A percentile compares a stretch with the other conserved stretches of the same genome.
Evolutionary conservation across 2,329 filamentous ascomycete species (phyloP).

Genomic region (Bertia moriformis): DNA sequence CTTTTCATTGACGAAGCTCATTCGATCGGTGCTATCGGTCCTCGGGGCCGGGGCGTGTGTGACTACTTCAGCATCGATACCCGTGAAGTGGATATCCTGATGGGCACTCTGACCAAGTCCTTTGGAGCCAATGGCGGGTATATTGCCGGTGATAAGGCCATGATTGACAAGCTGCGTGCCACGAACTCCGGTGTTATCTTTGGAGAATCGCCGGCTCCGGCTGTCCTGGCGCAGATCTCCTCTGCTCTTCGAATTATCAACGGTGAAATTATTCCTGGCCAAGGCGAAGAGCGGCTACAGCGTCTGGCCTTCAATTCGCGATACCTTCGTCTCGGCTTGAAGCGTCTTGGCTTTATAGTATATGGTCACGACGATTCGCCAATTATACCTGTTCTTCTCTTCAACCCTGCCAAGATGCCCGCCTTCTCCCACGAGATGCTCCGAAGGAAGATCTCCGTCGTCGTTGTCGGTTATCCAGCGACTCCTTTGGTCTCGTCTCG

Average conservation of each 20-base stretch:
- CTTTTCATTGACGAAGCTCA: conserved; percentile 95
- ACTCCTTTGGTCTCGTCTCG: conserved; percentile 90
- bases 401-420: conserved; percentile 97
- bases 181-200: conserved; percentile 77
- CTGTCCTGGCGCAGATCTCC: conserved; percentile 80
- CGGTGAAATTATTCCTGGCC: conserved; percentile 73
- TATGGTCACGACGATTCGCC: conserved; percentile 97
- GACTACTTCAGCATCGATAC: conserved; percentile 93
- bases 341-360: conserved; percentile 90
- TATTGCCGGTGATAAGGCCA: conserved; percentile 72
- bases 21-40: conserved; percentile 83
- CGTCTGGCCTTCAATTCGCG: conserved; percentile 95
- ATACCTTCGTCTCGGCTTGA: conserved; percentile 91
- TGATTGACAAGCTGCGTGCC: conserved; percentile 80
- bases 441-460: conserved; percentile 89
- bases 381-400: conserved; percentile 85
- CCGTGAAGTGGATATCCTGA: conserved; percentile 78
- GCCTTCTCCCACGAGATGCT: conserved; percentile 98
- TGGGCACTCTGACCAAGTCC: conserved; percentile 96
- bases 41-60: conserved; percentile 78
- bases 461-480: conserved; percentile 92
- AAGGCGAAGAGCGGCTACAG: conserved; percentile 89
- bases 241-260: conserved; percentile 76
- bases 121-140: conserved; percentile 98
- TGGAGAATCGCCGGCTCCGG: conserved; percentile 76